phyloP scores from a whole-genome alignment of 306 rosid species.

The Cotoneaster glaucophyllus region DNA sequence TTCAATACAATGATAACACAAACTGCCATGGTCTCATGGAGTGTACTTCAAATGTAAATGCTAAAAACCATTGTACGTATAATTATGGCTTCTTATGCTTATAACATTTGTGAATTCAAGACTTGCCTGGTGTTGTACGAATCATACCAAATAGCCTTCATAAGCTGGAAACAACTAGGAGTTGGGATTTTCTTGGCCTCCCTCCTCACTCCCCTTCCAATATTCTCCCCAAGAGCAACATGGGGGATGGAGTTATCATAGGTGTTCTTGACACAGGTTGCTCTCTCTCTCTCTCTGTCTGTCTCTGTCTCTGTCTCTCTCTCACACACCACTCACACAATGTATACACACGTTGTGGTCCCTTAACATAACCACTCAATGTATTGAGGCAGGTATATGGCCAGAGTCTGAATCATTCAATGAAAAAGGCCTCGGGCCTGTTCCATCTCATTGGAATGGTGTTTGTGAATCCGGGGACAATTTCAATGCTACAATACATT shows the following conservation, averaged over 20 bases:
- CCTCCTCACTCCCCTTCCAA: slow-evolving; percentile 22
- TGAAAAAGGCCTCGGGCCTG: slow-evolving; percentile 37
- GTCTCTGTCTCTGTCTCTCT: neutral
- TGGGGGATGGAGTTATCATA: slow-evolving; percentile 37
- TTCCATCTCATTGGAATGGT: slow-evolving; percentile 46
- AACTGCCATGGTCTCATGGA: neutral
- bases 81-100: neutral
- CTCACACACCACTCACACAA: neutral
- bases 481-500: slow-evolving; percentile 27
- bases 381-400: slow-evolving; percentile 40
- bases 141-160: slow-evolving; percentile 39
- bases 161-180: slow-evolving; percentile 47
- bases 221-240: slow-evolving; percentile 28
- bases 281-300: neutral
- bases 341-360: neutral
- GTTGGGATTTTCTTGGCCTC: slow-evolving; percentile 51
- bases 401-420: slow-evolving; percentile 45
- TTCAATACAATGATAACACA: neutral
- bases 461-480: slow-evolving; percentile 33
- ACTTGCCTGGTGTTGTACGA: slow-evolving; percentile 34
- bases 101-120: slow-evolving; percentile 7
- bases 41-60: neutral
- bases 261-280: slow-evolving; percentile 52
- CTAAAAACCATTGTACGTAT: neutral
- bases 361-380: neutral